Conservation (phyloP, 352 stramenopile species). For the Pythium rhizo-oryzae region DNA sequence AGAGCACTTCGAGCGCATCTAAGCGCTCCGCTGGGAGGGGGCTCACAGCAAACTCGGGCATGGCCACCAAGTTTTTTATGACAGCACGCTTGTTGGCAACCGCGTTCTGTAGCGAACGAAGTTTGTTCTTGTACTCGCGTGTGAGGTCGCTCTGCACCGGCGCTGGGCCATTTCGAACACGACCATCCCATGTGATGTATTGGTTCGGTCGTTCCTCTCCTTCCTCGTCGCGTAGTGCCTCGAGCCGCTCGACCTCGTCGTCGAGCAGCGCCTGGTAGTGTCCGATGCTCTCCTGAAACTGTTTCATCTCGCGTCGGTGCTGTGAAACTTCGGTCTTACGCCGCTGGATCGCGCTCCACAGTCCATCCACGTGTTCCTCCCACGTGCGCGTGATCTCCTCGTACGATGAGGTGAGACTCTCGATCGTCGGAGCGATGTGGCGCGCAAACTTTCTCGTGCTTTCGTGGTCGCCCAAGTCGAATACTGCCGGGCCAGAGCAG, state of each 20-base stretch:
- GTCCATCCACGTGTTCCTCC: slow-evolving; percentile 4
- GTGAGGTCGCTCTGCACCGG: slow-evolving; percentile 3
- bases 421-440: neutral
- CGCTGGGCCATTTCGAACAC: neutral
- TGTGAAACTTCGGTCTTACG: slow-evolving; percentile 15
- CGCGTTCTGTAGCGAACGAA: slow-evolving; percentile 5
- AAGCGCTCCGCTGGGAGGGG: slow-evolving; percentile 32
- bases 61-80: slow-evolving; percentile 20
- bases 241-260: slow-evolving; percentile 6
- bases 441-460: slow-evolving; percentile 5
- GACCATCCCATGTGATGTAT: neutral
- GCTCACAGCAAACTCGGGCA: slow-evolving; percentile 36
- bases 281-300: slow-evolving; percentile 2
- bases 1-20: slow-evolving; percentile 41
- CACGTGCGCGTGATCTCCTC: neutral
- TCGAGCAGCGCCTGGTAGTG: neutral
- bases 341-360: slow-evolving; percentile 8
- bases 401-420: neutral
- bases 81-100: slow-evolving; percentile 15
- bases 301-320: slow-evolving; percentile 3
- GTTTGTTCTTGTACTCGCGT: neutral
- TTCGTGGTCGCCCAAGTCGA: slow-evolving; percentile 15
- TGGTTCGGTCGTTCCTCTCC: neutral
- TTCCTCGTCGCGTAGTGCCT: slow-evolving; percentile 5
- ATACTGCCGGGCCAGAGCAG: neutral